Evolutionary conservation across 176 grass and related monocot species (phyloP), one percentile per base, ranked within the genome.

Genomic region (Aegilops longissima): DNA sequence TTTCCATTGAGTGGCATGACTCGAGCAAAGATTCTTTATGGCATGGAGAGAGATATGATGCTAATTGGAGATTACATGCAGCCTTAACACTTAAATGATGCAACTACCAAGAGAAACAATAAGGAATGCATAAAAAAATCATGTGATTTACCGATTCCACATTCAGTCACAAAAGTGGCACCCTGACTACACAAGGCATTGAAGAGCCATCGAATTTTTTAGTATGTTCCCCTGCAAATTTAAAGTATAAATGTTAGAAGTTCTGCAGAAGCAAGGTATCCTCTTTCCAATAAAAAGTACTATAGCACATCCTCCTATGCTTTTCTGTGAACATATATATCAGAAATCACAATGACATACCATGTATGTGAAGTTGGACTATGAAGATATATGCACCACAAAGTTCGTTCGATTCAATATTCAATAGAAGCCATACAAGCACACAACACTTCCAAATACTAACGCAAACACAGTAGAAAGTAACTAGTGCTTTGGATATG

Each of bases 1-100:
- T 77, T 56, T 71, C 40, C 35, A 68, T 47, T 80, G 72, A 78
- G 73, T 86, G 36, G 31, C 39, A 78, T 90, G 83, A 61, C 61
- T 69, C 61, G 11, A 85, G 44, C 74, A 79, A 24, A 88, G 36
- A 68, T 61, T 80, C 35, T 7, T 66, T 67, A 54, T 14, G 29
- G 35, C 25, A 27, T 70, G 4, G 4, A 59, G 58, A 88, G 66
- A 31, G 58, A 80, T 66, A 80, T 2, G n/a, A 56, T 73, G 76
- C 62, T 86, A 38, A 39, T 31, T 77, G 47, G 52, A 77, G 47
- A 86, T 90, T 76, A 71, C 12, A 34, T 16, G 27, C 14, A 73
- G 5, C 29, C 31, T 71, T 87, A 49, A 49, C 6, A 18, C 10
- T 73, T 63, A 78, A 78, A 58, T 85, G 77, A 45, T 29, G 25